Conservation (phyloP, 1,139 yeast genomes). For the Kurtzmaniella quercitrusa region DNA sequence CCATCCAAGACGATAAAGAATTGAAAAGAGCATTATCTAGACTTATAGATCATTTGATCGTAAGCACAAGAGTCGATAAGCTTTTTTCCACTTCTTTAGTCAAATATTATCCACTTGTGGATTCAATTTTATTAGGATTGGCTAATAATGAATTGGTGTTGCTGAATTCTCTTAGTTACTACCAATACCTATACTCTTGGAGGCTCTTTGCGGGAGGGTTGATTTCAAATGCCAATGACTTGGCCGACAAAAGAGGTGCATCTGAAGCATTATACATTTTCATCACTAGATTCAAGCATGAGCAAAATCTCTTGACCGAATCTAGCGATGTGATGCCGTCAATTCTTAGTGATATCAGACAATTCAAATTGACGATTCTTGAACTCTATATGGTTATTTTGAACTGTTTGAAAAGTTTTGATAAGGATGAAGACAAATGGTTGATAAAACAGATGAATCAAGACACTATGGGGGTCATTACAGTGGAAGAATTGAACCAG, state of each 20-base stretch:
- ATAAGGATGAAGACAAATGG: constrained; percentile 53
- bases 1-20: constrained; percentile 6
- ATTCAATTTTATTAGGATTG: constrained; percentile 32
- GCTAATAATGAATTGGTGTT: constrained; percentile 34
- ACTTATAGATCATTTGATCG: constrained; percentile 24
- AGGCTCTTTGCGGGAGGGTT: constrained; percentile 32
- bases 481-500: constrained; percentile 24
- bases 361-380: constrained; percentile 34
- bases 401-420: constrained; percentile 44
- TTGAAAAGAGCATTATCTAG: constrained; percentile 15
- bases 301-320: constrained; percentile 13
- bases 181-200: constrained; percentile 54
- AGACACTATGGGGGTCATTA: constrained; percentile 19
- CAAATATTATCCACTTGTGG: constrained; percentile 30
- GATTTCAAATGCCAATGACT: constrained; percentile 9
- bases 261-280: constrained; percentile 54
- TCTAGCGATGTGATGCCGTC: constrained; percentile 6
- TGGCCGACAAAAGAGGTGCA: constrained; percentile 50
- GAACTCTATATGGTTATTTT: constrained; percentile 46
- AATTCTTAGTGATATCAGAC: constrained; percentile 23
- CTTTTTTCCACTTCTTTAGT: constrained; percentile 23
- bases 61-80: constrained; percentile 16
- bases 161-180: constrained; percentile 40
- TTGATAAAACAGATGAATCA: constrained; percentile 27
- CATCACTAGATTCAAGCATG: constrained; percentile 36